Evolutionary conservation across 139 green algal species (phyloP), one percentile per base, ranked within the genome.

Genomic region (Coelastrella sp.): DNA sequence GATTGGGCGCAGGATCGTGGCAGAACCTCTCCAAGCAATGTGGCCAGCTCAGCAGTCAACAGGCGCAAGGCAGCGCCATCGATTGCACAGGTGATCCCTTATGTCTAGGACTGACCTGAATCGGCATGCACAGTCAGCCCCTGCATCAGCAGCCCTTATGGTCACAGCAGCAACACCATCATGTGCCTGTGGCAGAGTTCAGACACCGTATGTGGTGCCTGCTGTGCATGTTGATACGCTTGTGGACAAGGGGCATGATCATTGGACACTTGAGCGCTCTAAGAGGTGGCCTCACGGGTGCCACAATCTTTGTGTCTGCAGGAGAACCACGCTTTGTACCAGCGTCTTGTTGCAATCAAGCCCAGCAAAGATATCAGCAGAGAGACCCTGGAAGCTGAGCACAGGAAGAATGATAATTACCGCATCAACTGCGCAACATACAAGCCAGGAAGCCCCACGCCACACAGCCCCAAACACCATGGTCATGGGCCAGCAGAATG

Each of bases 301-400:
- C 32, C 32, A 47, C 32, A 47, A 47, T 47, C 7, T 2, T 68
- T 83, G 77, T 23, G 32, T 4, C 64, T 74, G 78, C 61, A 85
- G 88, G 76, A 91, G 88, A 91, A 91, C 68, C 80, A 87, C 13
- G 80, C 79, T 6, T 65, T 91, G 80, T 91, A 91, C 68, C 66
- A 88, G 88, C 68, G 88, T 2, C 80, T 91, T 80, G 80, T 88
- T 74, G 80, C 88, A 10, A 84, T 91, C 58, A 54, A 61, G 68
- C 88, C 88, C 58, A 85, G 71, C 80, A 88, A 88, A 64, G 88
- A 91, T 68, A 83, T 91, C 80, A 88, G 80, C 68, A 80, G 88
- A 73, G 88, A 88, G 4, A 73, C 73, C 6, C 71, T 91, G 88
- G 71, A 68, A 54, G 59, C 22, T 32, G 80, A 86, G 22, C 65